Base-by-base conservation (phyloP, 768 basidiomycete genomes). In the Daedaleopsis sinensis region DNA sequence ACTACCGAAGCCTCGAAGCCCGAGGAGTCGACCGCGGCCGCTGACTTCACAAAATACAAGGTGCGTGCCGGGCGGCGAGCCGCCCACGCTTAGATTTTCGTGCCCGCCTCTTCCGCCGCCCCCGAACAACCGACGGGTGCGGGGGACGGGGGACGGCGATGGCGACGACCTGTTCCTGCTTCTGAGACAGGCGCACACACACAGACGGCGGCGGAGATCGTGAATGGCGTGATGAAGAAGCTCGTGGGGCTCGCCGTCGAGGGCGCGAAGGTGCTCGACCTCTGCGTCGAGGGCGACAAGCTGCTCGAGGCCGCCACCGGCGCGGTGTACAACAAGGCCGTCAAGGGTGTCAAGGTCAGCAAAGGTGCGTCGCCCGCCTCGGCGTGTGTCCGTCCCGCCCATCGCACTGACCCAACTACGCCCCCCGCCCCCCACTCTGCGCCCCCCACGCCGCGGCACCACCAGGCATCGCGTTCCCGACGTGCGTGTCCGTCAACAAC, bases 401-500 rank as follows among this genome's bases (percentile, higher is more conserved):
- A 32, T 7, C 7, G 27, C 27, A 32, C 27, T 32, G 7, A 32
- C 27, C 7, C n/a, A n/a, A 7, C 27, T 32, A 32, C 27, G 27
- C 27, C 27, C 27, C 27, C 3, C 27, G 4, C 3, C 27, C 27
- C 27, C 27, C 27, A 32, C 27, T n/a, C n/a, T n/a, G n/a, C n/a
- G n/a, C n/a, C n/a, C n/a, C n/a, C n/a, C 37, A 38, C 37, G 37
- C 15, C 8, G 37, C 7, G 7, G 8, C 51, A 39, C 3, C 21
- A 27, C 9, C 50, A 96, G 94, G 94, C 57, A 81, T 96, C 72
- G 94, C 94, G 1, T 98, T 98, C 83, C 97, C 97, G 18, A 98
- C 97, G 18, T 87, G 83, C 68, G 78, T 99, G 67, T 96, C 94
- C 24, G 88, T 98, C 67, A 98, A 98, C 86, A 96, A 97, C 77